A percentile compares a stretch with the other conserved stretches of the same genome.
Conservation (phyloP, 768 basidiomycete species). For the Lactarius trivialis region DNA sequence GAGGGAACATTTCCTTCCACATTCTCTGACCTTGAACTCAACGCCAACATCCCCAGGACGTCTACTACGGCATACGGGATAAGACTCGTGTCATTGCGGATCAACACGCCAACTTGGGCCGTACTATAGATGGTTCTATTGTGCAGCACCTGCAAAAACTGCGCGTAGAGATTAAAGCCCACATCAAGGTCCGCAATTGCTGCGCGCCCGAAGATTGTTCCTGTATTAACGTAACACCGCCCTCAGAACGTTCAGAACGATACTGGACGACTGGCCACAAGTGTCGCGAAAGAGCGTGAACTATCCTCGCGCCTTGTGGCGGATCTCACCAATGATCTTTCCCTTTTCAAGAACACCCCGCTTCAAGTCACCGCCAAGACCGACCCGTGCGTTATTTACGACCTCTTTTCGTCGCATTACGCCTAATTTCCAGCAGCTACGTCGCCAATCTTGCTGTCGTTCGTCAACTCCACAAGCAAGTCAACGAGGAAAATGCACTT, state of each 20-base stretch:
- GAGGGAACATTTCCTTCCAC: constrained; percentile 17
- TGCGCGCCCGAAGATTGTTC: background rate
- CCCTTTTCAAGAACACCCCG: constrained; percentile 93
- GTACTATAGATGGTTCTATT: constrained; percentile 94
- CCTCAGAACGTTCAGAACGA: constrained; percentile 89
- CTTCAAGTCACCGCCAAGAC: constrained; percentile 72
- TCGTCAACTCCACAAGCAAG: constrained; percentile 83
- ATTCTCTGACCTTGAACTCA: background rate
- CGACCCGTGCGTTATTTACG: constrained; percentile 65
- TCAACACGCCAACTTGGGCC: constrained; percentile 92
- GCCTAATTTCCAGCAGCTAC: constrained; percentile 36
- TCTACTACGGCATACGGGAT: constrained; percentile 89
- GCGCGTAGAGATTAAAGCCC: constrained; percentile 92
- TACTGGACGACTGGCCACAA: constrained; percentile 85
- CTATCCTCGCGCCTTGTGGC: constrained; percentile 77
- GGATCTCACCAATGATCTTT: constrained; percentile 80
- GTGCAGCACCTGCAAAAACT: constrained; percentile 97
- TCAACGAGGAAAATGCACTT: constrained; percentile 94
- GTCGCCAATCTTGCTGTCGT: constrained; percentile 65
- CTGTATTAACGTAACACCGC: background rate
- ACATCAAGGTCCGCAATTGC: constrained; percentile 66
- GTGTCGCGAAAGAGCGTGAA: constrained; percentile 91
- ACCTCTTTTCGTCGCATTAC: constrained; percentile 21
- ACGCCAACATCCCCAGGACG: constrained; percentile 46
- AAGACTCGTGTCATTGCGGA: constrained; percentile 91